phyloP scores from a whole-genome alignment of 176 grass and related monocot genomes.

The Aegilops bicornis region DNA sequence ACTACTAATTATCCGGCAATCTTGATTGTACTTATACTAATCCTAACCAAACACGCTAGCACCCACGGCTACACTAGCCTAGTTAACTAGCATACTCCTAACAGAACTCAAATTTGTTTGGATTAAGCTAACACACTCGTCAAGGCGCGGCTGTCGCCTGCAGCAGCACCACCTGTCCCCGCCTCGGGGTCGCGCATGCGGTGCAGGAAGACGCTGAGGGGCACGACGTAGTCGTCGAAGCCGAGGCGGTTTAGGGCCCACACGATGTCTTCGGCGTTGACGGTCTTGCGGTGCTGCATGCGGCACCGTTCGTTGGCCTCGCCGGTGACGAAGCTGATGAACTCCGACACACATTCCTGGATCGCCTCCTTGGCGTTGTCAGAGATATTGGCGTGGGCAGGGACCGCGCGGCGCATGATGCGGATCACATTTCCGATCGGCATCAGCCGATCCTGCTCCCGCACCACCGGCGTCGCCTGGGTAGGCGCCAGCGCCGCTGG shows the following conservation, averaged over 20 bases:
- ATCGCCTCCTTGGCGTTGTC: slow-evolving; percentile 71
- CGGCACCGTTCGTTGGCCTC: slow-evolving; percentile 74
- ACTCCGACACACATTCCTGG: slow-evolving; percentile 82
- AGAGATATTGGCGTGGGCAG: slow-evolving; percentile 65
- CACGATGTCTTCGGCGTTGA: slow-evolving; percentile 70
- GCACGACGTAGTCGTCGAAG: slow-evolving; percentile 4
- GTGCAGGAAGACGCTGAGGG: slow-evolving; percentile 31
- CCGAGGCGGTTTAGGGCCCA: slow-evolving; percentile 62
- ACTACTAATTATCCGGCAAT: too few relatives aligned
- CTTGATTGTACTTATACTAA: too few relatives aligned
- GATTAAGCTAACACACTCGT: too few relatives aligned
- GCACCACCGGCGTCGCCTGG: background rate
- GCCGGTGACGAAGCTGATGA: slow-evolving; percentile 75
- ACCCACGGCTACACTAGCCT: too few relatives aligned
- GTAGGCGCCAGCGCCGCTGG: background rate
- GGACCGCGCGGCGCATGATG: slow-evolving; percentile 61
- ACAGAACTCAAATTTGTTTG: too few relatives aligned
- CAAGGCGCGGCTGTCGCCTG: background rate
- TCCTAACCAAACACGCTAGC: too few relatives aligned
- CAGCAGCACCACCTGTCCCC: background rate
- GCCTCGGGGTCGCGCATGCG: slow-evolving; percentile 49
- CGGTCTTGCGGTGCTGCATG: slow-evolving; percentile 69
- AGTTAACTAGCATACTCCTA: too few relatives aligned
- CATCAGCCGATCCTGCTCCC: slow-evolving; percentile 70
- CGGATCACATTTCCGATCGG: slow-evolving; percentile 71